A percentile compares a stretch with the other conserved stretches of the same genome.
Evolutionary conservation across 2,329 filamentous ascomycete species (phyloP).

Genomic region (Fusarium hostae): DNA sequence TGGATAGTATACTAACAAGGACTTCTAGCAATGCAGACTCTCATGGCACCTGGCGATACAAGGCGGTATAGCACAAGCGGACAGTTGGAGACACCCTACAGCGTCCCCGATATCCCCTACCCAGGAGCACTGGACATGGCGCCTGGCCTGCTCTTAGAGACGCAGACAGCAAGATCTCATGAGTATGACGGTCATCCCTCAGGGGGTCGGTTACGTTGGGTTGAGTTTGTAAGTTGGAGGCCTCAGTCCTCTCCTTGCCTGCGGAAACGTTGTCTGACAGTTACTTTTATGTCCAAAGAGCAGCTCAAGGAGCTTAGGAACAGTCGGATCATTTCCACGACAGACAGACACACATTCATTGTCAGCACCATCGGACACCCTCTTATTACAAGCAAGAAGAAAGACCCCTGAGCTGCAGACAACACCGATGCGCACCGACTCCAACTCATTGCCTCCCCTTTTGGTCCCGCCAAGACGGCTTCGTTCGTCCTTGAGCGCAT

Average conservation of each 20-base stretch:
- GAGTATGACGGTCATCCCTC: fast-evolving
- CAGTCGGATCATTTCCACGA: too few relatives aligned
- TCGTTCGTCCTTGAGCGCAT: neutral
- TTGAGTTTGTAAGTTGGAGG: neutral
- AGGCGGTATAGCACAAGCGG: neutral
- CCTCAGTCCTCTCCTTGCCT: neutral
- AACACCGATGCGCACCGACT: neutral
- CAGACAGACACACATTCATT: too few relatives aligned
- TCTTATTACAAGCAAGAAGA: neutral
- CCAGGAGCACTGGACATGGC: neutral
- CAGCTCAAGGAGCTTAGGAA: too few relatives aligned
- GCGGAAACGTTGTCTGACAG: neutral
- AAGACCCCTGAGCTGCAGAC: neutral
- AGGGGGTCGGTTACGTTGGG: neutral
- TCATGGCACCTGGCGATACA: too few relatives aligned
- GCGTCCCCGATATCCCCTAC: too few relatives aligned
- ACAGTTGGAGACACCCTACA: neutral
- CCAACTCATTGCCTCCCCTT: too few relatives aligned
- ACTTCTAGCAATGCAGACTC: neutral
- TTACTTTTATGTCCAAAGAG: too few relatives aligned
- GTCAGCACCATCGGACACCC: neutral
- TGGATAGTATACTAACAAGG: neutral
- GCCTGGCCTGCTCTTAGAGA: neutral
- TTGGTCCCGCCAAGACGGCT: too few relatives aligned
- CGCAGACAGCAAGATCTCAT: neutral